Conservation (phyloP, 2,329 filamentous ascomycete species). For the Microcyclospora tardicrescens region DNA sequence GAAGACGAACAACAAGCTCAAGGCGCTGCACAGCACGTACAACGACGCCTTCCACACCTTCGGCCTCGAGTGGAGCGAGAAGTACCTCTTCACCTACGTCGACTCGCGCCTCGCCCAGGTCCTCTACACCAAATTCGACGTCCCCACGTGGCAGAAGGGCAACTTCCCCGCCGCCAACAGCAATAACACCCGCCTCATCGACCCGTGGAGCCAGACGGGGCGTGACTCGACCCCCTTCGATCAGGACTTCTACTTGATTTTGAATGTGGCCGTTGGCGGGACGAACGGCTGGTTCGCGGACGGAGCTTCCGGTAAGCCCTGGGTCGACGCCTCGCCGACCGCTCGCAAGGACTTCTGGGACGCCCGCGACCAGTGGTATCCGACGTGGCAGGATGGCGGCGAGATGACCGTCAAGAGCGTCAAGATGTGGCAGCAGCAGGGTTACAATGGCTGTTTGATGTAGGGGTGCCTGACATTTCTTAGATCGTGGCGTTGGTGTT, state of each 20-base stretch:
- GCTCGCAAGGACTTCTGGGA: conserved; percentile 70
- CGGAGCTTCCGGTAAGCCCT: conserved; percentile 58
- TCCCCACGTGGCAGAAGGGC: conserved; percentile 27
- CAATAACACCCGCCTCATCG: conserved; percentile 25
- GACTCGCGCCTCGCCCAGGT: conserved; percentile 69
- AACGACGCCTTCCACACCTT: conserved; percentile 58
- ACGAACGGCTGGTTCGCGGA: conserved; percentile 65
- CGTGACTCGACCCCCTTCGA: conserved; percentile 28
- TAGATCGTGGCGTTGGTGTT: too few relatives aligned
- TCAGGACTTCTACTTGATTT: conserved; percentile 29
- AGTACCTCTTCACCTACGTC: conserved; percentile 79
- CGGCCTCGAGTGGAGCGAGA: conserved; percentile 75
- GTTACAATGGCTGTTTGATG: conserved; percentile 32
- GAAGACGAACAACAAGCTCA: conserved; percentile 66
- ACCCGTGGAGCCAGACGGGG: conserved; percentile 26
- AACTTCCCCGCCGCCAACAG: conserved; percentile 22
- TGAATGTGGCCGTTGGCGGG: conserved; percentile 28
- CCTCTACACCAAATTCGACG: conserved; percentile 50
- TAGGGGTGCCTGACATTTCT: neutral
- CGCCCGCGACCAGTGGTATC: conserved; percentile 23
- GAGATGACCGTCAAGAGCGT: conserved; percentile 28
- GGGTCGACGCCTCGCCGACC: conserved; percentile 55
- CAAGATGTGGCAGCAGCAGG: conserved; percentile 37
- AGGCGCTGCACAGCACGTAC: conserved; percentile 64
- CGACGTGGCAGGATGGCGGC: conserved; percentile 25